These are phyloP conservation scores for Sherardia arvensis DNA, from an alignment of 257 asterid species.

Conservation along the genomic window DNA sequence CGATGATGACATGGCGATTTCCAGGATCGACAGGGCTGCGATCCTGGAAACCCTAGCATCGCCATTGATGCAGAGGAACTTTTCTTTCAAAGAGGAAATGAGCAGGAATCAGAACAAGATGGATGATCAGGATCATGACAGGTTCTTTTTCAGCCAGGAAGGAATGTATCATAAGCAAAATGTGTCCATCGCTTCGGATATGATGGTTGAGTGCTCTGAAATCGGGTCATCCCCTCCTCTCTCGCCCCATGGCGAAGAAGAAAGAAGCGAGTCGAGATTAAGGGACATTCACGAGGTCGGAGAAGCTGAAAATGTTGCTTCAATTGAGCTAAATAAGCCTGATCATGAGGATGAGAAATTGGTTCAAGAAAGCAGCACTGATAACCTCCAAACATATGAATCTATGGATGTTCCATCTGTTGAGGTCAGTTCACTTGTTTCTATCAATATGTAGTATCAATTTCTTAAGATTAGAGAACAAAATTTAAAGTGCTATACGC, in stretches of 20 bases:
- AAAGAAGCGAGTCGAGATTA: slow-evolving; percentile 25
- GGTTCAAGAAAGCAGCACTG: slow-evolving; percentile 9
- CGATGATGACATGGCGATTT: slow-evolving; percentile 23
- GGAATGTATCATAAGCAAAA: slow-evolving; percentile 29
- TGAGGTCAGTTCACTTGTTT: background rate
- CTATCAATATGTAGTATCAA: too few relatives aligned
- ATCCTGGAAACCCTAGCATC: slow-evolving; percentile 60
- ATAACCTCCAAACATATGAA: background rate
- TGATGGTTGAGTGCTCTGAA: slow-evolving; percentile 87
- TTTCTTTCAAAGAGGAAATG: slow-evolving; percentile 17
- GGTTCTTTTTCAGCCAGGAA: slow-evolving; percentile 20
- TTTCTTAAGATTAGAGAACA: too few relatives aligned
- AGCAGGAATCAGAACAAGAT: slow-evolving; percentile 15
- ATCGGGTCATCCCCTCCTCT: slow-evolving; percentile 61
- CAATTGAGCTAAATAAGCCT: slow-evolving; percentile 7
- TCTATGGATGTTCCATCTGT: background rate
- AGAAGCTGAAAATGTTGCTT: slow-evolving; percentile 7
- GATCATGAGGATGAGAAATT: slow-evolving; percentile 10
- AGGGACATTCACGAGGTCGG: slow-evolving; percentile 25
- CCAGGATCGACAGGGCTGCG: slow-evolving; percentile 57
- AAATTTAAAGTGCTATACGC: too few relatives aligned
- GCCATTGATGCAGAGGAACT: slow-evolving; percentile 28
- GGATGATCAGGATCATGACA: slow-evolving; percentile 21
- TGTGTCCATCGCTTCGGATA: slow-evolving; percentile 74
- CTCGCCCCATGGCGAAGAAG: slow-evolving; percentile 36